Conservation (phyloP, 495 filamentous ascomycete species). For the Aspergillus egyptiacus region DNA sequence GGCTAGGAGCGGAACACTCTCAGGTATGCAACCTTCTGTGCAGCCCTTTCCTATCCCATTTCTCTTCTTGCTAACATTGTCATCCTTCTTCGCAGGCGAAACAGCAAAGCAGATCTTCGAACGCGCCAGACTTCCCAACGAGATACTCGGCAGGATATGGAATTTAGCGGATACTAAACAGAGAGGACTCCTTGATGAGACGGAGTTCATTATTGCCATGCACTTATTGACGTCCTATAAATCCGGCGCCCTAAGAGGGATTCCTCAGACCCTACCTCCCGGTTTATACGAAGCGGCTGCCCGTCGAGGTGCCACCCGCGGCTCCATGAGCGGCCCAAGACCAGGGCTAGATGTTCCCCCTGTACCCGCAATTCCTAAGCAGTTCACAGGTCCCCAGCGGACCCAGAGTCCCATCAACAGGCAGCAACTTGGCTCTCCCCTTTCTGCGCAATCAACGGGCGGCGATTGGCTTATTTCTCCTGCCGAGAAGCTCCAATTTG, state of each 20-base stretch:
- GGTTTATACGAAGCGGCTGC: slow-evolving; percentile 89
- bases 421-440: slow-evolving; percentile 47
- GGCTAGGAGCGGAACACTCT: slow-evolving; percentile 65
- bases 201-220: slow-evolving; percentile 98
- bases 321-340: slow-evolving; percentile 38
- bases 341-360: slow-evolving; percentile 39
- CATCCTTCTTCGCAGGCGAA: slow-evolving; percentile 47
- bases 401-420: slow-evolving; percentile 67
- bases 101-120: slow-evolving; percentile 93
- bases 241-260: slow-evolving; percentile 66
- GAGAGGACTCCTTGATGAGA: slow-evolving; percentile 77
- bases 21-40: slow-evolving; percentile 43
- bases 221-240: slow-evolving; percentile 89
- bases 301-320: slow-evolving; percentile 52
- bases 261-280: slow-evolving; percentile 77
- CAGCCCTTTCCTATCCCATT: not conserved
- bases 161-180: slow-evolving; percentile 89
- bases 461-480: slow-evolving; percentile 76
- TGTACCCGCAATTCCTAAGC: slow-evolving; percentile 59
- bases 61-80: not conserved
- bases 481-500: slow-evolving; percentile 79
- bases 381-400: slow-evolving; percentile 63
- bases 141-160: slow-evolving; percentile 89
- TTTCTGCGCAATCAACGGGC: slow-evolving; percentile 59
- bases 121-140: slow-evolving; percentile 82